phyloP scores from a whole-genome alignment of 148 eudicot species.

The Diospyros lotus region DNA sequence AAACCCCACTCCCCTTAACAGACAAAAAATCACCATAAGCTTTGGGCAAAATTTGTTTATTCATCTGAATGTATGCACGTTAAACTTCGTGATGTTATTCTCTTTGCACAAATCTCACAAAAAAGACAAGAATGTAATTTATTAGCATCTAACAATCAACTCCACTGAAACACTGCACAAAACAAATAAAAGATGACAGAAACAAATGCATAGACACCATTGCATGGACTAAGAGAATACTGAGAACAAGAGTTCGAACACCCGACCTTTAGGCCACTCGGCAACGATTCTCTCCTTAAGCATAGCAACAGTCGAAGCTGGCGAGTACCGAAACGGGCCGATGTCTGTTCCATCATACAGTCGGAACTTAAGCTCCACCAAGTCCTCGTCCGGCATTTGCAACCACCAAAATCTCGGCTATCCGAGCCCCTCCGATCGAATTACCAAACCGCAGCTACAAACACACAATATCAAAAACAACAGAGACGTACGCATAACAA shows the following conservation, averaged over 20 bases:
- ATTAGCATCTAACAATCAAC: neutral
- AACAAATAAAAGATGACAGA: neutral
- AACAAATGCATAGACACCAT: neutral
- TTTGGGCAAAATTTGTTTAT: neutral
- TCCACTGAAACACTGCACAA: neutral
- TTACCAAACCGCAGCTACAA: neutral
- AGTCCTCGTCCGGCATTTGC: conserved; percentile 75
- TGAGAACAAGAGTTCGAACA: too few species aligned
- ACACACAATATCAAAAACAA: too few species aligned
- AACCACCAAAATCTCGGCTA: neutral
- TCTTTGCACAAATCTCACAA: neutral
- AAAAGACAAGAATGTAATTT: neutral
- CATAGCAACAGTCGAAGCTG: conserved; percentile 55
- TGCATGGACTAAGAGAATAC: neutral
- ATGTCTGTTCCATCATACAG: conserved; percentile 75
- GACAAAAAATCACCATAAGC: neutral
- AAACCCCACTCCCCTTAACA: neutral
- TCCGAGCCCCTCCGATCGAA: neutral
- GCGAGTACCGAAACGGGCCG: conserved; percentile 62
- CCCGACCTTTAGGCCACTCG: conserved; percentile 83
- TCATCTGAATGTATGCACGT: neutral
- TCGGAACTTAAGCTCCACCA: conserved; percentile 69
- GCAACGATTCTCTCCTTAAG: conserved; percentile 69
- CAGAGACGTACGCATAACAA: too few species aligned
- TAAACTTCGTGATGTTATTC: neutral